Base-by-base conservation (phyloP, 257 asterid genomes). In the Cruciata laevipes region DNA sequence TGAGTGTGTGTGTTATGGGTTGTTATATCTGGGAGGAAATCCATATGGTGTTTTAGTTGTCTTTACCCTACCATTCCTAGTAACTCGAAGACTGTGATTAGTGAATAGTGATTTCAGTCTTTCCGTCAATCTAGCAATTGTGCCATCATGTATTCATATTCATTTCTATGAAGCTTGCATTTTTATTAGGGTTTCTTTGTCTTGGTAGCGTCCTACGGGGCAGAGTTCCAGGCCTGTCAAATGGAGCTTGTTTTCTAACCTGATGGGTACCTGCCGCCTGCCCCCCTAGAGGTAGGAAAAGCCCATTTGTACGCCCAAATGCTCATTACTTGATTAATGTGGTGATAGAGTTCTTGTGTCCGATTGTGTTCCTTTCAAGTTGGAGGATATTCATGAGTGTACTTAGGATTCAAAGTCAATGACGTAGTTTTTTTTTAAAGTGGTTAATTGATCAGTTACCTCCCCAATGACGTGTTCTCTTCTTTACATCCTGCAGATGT, bases 201-300 rank as follows among this genome's bases (percentile, higher is more conserved):
- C 87, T 82, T 83, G 80, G 64, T 84, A 86, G 97, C 82, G 69
- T 69, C 81, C 83, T 23, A 69, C 38, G 71, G 88, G 92, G 78
- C 63, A 77, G 70, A 85, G 82, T 77, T 83, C 87, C 80, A 79
- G 86, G 75, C 83, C 81, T 85, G 79, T 74, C 69, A 76, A 83
- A 73, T 66, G 81, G 82, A 73, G 87, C 82, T 69, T 79, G 76
- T 76, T 84, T 76, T 71, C 85, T 81, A 83, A 86, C 80, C 79
- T 82, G 80, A 79, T 85, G 81, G 87, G 89, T 78, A 82, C 87
- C 82, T 83, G 90, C 86, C 82, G 93, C 82, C 86, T 81, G 83
- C 94, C 88, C 84, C 96, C 85, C 74, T 75, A 87, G 88, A 87
- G 80, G 81, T 82, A 77, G 89, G 78, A 74, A 76, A 75, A 74